phyloP scores from a whole-genome alignment of 2,329 filamentous ascomycete genomes.

The Tetracladium maxilliforme region DNA sequence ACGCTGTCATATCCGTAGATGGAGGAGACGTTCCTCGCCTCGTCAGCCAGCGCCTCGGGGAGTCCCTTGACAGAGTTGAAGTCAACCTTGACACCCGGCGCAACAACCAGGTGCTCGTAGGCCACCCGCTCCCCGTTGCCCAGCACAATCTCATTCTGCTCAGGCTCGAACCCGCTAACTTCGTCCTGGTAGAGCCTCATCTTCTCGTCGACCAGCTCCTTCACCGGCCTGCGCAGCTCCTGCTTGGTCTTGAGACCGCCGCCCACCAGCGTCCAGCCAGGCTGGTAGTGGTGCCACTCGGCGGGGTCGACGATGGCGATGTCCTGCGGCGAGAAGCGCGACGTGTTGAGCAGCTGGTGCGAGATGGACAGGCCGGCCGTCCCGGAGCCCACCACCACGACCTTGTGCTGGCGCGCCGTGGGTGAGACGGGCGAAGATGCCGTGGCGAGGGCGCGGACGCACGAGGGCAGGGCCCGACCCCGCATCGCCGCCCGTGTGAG shows the following conservation, averaged over 20 bases:
- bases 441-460: slow-evolving; percentile 8
- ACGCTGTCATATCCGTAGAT: slow-evolving; percentile 42
- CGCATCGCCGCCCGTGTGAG: no score
- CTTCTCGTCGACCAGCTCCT: slow-evolving; percentile 38
- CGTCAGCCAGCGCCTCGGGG: slow-evolving; percentile 36
- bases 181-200: slow-evolving; percentile 41
- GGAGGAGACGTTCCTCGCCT: slow-evolving; percentile 31
- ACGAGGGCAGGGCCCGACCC: no score
- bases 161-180: slow-evolving; percentile 34
- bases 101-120: slow-evolving; percentile 53
- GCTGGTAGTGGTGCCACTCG: slow-evolving; percentile 51
- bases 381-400: slow-evolving; percentile 54
- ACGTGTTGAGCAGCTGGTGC: slow-evolving; percentile 49
- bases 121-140: slow-evolving; percentile 35
- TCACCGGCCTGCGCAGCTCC: slow-evolving; percentile 34
- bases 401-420: slow-evolving; percentile 34
- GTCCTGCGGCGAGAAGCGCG: slow-evolving; percentile 39
- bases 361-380: slow-evolving; percentile 49
- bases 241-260: slow-evolving; percentile 49
- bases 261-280: slow-evolving; percentile 55
- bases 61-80: slow-evolving; percentile 36
- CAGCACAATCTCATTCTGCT: slow-evolving; percentile 40
- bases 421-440: slow-evolving; percentile 16
- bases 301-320: slow-evolving; percentile 52
- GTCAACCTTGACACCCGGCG: slow-evolving; percentile 38